Conservation (phyloP, 768 basidiomycete genomes). For the Clathrus columnatus region DNA sequence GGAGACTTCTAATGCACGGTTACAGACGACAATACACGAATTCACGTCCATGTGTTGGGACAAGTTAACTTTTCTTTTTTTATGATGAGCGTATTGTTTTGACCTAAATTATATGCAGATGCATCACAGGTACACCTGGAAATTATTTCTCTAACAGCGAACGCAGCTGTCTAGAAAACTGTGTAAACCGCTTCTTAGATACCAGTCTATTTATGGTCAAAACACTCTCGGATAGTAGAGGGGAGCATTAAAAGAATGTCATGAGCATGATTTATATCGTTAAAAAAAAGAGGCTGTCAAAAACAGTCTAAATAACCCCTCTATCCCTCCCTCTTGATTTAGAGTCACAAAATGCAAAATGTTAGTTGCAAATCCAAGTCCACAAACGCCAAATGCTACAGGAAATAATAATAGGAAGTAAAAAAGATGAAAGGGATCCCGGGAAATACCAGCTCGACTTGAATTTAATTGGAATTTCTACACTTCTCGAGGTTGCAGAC, state of each 20-base stretch:
- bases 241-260: constrained; percentile 19
- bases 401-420: constrained; percentile 46
- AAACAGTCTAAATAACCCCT: background rate
- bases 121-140: constrained; percentile 70
- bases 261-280: background rate
- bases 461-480: background rate
- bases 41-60: constrained; percentile 88
- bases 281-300: background rate
- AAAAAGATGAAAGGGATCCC: constrained; percentile 36
- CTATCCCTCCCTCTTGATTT: background rate
- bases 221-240: constrained; percentile 35
- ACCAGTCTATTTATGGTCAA: constrained; percentile 75
- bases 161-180: constrained; percentile 76
- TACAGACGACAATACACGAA: constrained; percentile 63
- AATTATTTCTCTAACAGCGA: constrained; percentile 73
- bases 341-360: no score
- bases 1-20: constrained; percentile 69
- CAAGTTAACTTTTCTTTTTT: constrained; percentile 51
- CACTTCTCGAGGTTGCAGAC: background rate
- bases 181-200: constrained; percentile 89
- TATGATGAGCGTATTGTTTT: background rate
- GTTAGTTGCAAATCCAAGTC: constrained; percentile 31
- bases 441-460: constrained; percentile 34
- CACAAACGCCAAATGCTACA: constrained; percentile 64
- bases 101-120: constrained; percentile 35